Evolutionary conservation across 2,329 filamentous ascomycete species (phyloP), one percentile per base, ranked within the genome.

Genomic region (Aureobasidium uvarum): DNA sequence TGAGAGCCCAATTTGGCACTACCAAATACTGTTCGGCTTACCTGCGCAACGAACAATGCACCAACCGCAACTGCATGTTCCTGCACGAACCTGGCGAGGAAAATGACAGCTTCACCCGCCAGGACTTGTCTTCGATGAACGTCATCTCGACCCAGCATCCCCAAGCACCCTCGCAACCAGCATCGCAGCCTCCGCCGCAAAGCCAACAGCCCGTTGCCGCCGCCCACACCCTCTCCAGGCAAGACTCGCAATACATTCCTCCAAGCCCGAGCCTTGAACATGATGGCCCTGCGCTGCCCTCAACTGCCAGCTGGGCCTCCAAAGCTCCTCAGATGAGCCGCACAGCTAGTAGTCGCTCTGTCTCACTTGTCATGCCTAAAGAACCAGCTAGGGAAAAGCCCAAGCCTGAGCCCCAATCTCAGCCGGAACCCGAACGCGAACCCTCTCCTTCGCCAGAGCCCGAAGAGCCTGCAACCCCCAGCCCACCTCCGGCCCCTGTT

Each of bases 21-120:
- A 99, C 95, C 5, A 99, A 99, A 76, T 99, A 99, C 77, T 99
- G 95, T 77, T 99, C 95, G 0, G 94, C 95, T 4, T 99, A 96
- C 82, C 83, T 99, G 20, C 90, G 96, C 66, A 92, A 96, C 70
- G 95, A 99, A 77, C 89, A 89, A 70, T 99, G 95, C 78, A 92
- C 91, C 65, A 99, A 99, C 73, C 88, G 93, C 60, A 94, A 95
- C 68, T 99, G 95, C 81, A 99, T 97, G 86, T 99, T 99, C 77
- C 79, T 99, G 59, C 95, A 99, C 74, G 96, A 99, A 77, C 90
- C 95, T 45, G 96, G 95, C n/a, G 95, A 99, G 74, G 95, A 97
- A 71, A 94, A 95, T 70, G 94, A 98, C 73, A 97, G 92, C 78
- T 98, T 96, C 75, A 96, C 92, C 10, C 86, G 95, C 55, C 92